Evolutionary conservation across 176 grass and related monocot species (phyloP), one percentile per base, ranked within the genome.

Genomic region (Elaeis guineensis): DNA sequence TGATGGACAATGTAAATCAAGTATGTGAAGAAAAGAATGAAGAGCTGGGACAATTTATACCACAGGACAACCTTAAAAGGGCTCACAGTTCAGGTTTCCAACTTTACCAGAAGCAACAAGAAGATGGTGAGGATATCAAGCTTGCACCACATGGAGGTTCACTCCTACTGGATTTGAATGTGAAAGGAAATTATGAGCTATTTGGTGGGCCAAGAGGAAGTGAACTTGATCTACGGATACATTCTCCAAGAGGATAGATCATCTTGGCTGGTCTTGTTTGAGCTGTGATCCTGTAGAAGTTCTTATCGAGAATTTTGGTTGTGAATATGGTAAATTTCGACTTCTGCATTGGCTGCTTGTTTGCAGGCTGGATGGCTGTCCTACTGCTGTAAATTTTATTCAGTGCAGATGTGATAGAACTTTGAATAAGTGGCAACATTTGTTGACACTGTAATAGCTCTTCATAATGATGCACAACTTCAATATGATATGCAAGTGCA

Each of bases 161-260:
- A 4, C 49, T 79, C 44, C 70, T 92, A 20, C 57, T 98, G 52
- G 87, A 98, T 75, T 74, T 98, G 67, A 98, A 98, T 48, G 87
- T 83, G 25, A 86, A 76, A 79, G 87, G 93, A 61, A 85, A 69
- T 6, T 81, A 87, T 28, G 81, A 71, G 50, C 57, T 77, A 17
- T 58, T 86, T 29, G 80, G 72, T 77, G 79, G 69, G 56, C 66
- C 61, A 61, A 71, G 81, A 64, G 49, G 67, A 4, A 74, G 74
- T 20, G 75, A 90, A 6, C 68, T 58, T 0, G 70, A 78, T 52
- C 69, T 98, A 14, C 72, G 81, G 48, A 88, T 89, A 62, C 78
- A 68, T 48, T 68, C 72, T 35, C 74, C 81, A 53, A 66, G 72
- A 70, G 67, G 9, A 44, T 44, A 44, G 74, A 69, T 53, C 74